Evolutionary conservation across 257 asterid species (phyloP), one percentile per base, ranked within the genome.

Genomic region (Solanum piurae): DNA sequence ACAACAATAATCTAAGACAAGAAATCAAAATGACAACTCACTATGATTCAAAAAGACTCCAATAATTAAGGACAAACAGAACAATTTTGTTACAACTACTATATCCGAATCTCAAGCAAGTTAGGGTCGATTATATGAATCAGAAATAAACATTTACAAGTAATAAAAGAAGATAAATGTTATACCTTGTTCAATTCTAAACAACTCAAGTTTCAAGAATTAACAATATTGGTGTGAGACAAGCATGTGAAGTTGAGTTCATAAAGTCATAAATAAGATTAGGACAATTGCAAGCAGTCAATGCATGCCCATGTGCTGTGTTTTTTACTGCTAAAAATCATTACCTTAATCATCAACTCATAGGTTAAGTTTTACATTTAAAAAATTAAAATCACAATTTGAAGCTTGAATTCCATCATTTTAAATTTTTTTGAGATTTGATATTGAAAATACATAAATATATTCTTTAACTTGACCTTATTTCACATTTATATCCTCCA

Each of bases 261-360:
- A 1, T 55, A 18, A 55, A 20, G 64, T 55, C 62, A 52, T 52
- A 52, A 52, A 52, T 52, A 52, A 76, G 84, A 77, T 33, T 25
- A 38, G 60, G 62, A 77, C 60, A 77, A 40, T 40, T 7, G 60
- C 36, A 40, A 77, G 62, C 14, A 77, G 84, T 77, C 62, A 77
- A 77, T 77, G 84, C 36, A 77, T 77, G 84, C 84, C 92, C 94
- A 93, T 93, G 96, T 94, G 95, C 90, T 82, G 55, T 88, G 92
- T 90, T 91, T 77, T 77, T 21, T 42, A 42, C 84, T 42, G 84
- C 25, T 55, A 55, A 7, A 55, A 18, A 55, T 87, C 90, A 92
- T 88, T 86, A 90, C 88, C 93, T 86, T 90, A 89, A 90, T 91
- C 87, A 88, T 55, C 64, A 18, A 55, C n/a, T 55, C n/a, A 55